Base-by-base conservation (phyloP, 139 green algal species). In the Yamagishiella unicocca region DNA sequence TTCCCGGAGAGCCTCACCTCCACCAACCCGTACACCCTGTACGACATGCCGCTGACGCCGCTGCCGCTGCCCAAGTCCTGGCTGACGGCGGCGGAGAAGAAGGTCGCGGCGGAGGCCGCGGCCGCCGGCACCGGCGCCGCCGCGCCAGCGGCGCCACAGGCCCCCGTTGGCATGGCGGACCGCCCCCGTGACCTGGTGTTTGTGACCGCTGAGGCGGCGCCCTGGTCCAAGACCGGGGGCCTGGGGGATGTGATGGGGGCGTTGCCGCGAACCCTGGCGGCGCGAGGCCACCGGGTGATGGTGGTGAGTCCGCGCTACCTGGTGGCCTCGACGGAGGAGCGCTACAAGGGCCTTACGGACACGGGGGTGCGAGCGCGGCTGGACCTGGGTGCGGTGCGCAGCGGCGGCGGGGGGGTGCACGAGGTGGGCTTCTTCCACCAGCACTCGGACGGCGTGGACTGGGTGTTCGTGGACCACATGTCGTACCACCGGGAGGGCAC, bases 161-260 rank as follows among this genome's bases (percentile, higher is more conserved):
- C 46, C 22, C 42, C 33, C 9, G 40, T 22, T 1, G 53, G 9
- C 54, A 54, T 6, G 4, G 78, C 42, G 55, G 55, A 58, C 25
- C 35, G 38, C 3, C 79, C 79, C 2, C 79, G 61, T 46, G 85
- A 94, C 81, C 72, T 97, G 27, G 90, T 97, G 42, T 92, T 97
- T 82, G 93, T 96, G 31, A 90, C 91, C 27, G 90, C 93, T 58
- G 95, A 97, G 88, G 96, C 93, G 3, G 96, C 95, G 4, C 97
- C 97, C 17, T 99, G 94, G 93, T 95, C 89, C 87, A 99, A 99
- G 91, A 98, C 96, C 10, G 97, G 97, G 19, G 97, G 97, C 33
- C 94, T 99, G 83, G 97, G 96, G 17, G 97, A 99, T 71, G 97
- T 99, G 37, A 92, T 95, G 55, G 95, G 94, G 14, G 90, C 90